phyloP scores from a whole-genome alignment of 2,329 filamentous ascomycete genomes.

The Ceratocystis smalleyi region DNA sequence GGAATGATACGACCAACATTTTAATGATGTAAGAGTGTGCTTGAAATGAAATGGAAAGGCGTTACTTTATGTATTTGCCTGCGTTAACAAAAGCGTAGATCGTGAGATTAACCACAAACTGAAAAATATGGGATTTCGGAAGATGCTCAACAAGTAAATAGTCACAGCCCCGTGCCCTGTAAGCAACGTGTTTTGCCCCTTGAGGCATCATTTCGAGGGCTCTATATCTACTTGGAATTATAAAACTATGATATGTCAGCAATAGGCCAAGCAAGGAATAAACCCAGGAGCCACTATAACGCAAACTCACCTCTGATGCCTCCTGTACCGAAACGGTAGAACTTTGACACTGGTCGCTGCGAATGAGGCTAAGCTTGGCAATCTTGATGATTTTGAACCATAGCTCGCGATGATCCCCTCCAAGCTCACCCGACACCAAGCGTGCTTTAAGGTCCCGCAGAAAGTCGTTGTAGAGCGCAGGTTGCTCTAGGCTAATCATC shows the following conservation, averaged over 20 bases:
- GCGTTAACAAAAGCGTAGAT: too few relatives aligned
- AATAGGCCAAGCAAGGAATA: background rate
- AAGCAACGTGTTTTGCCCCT: too few relatives aligned
- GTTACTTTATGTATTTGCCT: too few relatives aligned
- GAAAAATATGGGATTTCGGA: too few relatives aligned
- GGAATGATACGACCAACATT: too few relatives aligned
- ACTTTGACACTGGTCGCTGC: conserved; percentile 42
- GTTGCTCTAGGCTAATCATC: conserved; percentile 59
- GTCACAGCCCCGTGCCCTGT: too few relatives aligned
- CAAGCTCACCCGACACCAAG: conserved; percentile 52
- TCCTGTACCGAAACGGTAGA: conserved; percentile 56
- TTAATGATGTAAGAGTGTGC: too few relatives aligned
- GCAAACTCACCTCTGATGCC: conserved; percentile 41
- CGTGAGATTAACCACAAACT: too few relatives aligned
- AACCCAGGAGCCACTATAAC: background rate
- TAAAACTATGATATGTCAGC: conserved; percentile 16
- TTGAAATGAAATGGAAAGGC: too few relatives aligned
- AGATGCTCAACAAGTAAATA: too few relatives aligned
- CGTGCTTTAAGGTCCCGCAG: conserved; percentile 55
- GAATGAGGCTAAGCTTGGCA: conserved; percentile 57
- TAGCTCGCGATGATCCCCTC: conserved; percentile 64
- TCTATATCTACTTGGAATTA: conserved; percentile 24
- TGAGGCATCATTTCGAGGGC: too few relatives aligned
- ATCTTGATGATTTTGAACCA: conserved; percentile 56
- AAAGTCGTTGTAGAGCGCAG: conserved; percentile 61